Base-by-base conservation (phyloP, 371 early-diverging fungal species). In the Syncephalastrum racemosum region DNA sequence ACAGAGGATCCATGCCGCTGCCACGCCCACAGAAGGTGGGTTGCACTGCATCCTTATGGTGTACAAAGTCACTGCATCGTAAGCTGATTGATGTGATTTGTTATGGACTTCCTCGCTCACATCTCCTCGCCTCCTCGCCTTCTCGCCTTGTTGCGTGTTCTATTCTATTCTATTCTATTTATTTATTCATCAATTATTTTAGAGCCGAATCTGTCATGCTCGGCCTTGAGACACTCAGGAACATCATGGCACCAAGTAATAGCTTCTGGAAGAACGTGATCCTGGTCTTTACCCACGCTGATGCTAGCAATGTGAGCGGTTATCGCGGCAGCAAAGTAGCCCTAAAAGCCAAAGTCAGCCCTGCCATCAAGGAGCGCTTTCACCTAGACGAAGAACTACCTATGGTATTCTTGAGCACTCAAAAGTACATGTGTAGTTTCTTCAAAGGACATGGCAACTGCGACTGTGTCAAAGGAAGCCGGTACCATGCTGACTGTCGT, bases 231-330 rank as follows among this genome's bases (percentile, higher is more conserved):
- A 60, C 62, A 2, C 44, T 75, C 1, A 16, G 36, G 10, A 58
- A 48, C 2, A 42, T 75, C 2, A 27, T 69, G 19, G 41, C 49
- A 13, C 68, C 70, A 8, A 23, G 31, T 10, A 22, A 51, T 15
- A 36, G 20, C 13, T 67, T 73, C 40, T 77, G 78, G 78, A 49
- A 60, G 4, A 74, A 73, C 48, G 71, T 77, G 1, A 55, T 77
- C 4, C 49, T 77, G 15, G 70, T 77, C 0, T 77, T 77, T 54
- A 70, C 75, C 1, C 78, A 77, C 43, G 74, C 67, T 0, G 78
- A 77, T 41, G 41, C 54, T 10, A 62, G 58, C 42, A 59, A 46
- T 15, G 22, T 43, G 1, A 31, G 59, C 36, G 46, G 64, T 7
- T 66, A 67, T 25, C 67, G 67, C 15, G 51, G 55, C 14, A 63